These are phyloP conservation scores for Hanseniaspora occidentalis DNA, from an alignment of 805 yeast species.

Conservation along the genomic window DNA sequence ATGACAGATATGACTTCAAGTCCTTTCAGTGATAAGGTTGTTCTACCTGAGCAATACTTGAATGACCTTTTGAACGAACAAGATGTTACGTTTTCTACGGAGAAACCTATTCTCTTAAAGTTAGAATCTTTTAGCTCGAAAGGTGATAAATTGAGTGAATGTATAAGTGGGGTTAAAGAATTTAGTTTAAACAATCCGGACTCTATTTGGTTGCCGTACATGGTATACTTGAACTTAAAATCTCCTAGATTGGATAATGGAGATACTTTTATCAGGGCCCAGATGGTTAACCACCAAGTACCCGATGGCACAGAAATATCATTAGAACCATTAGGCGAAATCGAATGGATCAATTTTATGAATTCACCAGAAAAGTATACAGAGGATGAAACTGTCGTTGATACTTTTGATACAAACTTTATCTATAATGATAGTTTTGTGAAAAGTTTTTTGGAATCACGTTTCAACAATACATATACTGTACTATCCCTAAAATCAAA, in stretches of 20 bases:
- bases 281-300: neutral
- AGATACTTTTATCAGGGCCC: neutral
- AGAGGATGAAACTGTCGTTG: conserved; percentile 1
- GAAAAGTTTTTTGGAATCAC: conserved; percentile 5
- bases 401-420: neutral
- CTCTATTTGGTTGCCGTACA: conserved; percentile 1
- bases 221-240: neutral
- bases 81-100: neutral
- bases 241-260: neutral
- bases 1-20: neutral
- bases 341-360: neutral
- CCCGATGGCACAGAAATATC: conserved; percentile 3
- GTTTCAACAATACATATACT: conserved; percentile 4
- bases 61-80: neutral
- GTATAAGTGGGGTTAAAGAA: conserved; percentile 3
- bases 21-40: conserved; percentile 5
- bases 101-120: conserved; percentile 2
- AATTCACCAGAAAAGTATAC: neutral
- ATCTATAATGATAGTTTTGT: conserved; percentile 1
- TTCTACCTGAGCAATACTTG: conserved; percentile 3
- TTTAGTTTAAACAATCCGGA: conserved; percentile 3
- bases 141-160: neutral
- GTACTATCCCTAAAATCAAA: neutral
- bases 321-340: conserved; percentile 4
- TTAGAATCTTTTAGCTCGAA: neutral